Conservation (phyloP, 2,329 filamentous ascomycete genomes). For the Fusarium paranaense region DNA sequence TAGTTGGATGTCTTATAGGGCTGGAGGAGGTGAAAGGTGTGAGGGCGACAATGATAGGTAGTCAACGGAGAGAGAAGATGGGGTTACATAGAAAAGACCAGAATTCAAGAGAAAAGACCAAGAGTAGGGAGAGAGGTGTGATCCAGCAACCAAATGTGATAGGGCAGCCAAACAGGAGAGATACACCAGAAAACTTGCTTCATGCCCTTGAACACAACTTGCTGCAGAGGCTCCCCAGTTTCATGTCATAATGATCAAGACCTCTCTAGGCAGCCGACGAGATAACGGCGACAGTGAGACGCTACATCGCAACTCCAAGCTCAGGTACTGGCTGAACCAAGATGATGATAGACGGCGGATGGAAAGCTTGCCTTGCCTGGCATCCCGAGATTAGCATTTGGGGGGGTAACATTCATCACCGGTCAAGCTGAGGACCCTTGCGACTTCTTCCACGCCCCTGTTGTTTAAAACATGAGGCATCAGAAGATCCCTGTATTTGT, state of each 20-base stretch:
- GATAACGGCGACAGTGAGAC: not conserved
- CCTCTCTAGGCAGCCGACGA: not conserved
- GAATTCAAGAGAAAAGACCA: not conserved
- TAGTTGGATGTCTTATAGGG: constrained; percentile 9
- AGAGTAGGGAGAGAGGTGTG: not conserved
- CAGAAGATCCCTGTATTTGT: not conserved
- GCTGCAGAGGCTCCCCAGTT: not conserved
- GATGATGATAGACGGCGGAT: not conserved
- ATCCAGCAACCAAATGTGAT: not conserved
- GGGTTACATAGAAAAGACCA: not conserved
- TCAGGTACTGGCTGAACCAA: not conserved
- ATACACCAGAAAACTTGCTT: not conserved
- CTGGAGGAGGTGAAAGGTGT: not conserved
- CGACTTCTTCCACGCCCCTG: constrained; percentile 4
- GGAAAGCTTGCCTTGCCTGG: constrained; percentile 10
- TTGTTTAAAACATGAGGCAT: not conserved
- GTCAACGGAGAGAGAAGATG: not conserved
- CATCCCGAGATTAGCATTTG: constrained; percentile 20
- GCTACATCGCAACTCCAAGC: not conserved
- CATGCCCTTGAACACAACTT: not conserved
- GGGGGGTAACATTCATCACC: constrained; percentile 1
- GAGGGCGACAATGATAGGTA: not conserved
- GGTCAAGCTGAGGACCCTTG: constrained; percentile 8
- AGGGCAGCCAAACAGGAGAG: not conserved
- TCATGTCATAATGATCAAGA: not conserved